phyloP scores from a whole-genome alignment of 1,139 yeast species.

The Geotrichum australiense region DNA sequence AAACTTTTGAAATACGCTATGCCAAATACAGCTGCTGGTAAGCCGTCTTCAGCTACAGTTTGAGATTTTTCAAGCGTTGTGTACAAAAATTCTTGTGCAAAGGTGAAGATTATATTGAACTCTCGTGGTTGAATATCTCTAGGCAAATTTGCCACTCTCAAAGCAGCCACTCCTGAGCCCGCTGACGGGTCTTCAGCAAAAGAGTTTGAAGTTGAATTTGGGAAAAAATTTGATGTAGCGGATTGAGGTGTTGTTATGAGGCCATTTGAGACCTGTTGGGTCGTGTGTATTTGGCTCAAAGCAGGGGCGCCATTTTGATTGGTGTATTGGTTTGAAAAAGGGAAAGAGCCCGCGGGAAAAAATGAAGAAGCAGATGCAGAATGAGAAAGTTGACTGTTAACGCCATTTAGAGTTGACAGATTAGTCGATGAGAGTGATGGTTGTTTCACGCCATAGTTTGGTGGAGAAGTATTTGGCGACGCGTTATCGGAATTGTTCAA shows the following conservation, averaged over 20 bases:
- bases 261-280: conserved; percentile 3
- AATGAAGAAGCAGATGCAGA: conserved; percentile 16
- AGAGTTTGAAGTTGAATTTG: conserved; percentile 16
- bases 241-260: conserved; percentile 5
- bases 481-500: conserved; percentile 7
- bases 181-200: conserved; percentile 11
- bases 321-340: conserved; percentile 14
- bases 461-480: conserved; percentile 12
- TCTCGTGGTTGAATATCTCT: conserved; percentile 68
- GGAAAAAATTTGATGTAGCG: conserved; percentile 15
- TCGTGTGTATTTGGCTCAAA: too few species aligned
- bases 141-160: conserved; percentile 58
- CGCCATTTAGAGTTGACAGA: conserved; percentile 1
- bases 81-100: conserved; percentile 65
- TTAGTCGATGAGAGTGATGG: conserved; percentile 8
- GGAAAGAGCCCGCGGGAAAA: conserved; percentile 17
- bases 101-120: conserved; percentile 66
- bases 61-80: conserved; percentile 47
- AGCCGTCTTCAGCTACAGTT: conserved; percentile 30
- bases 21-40: conserved; percentile 37
- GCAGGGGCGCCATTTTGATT: too few species aligned
- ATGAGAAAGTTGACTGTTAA: conserved; percentile 1
- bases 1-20: conserved; percentile 60
- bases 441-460: conserved; percentile 1
- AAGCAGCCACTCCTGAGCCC: conserved; percentile 14